Conservation (phyloP, 1,139 yeast genomes). For the Diutina pseudorugosa region DNA sequence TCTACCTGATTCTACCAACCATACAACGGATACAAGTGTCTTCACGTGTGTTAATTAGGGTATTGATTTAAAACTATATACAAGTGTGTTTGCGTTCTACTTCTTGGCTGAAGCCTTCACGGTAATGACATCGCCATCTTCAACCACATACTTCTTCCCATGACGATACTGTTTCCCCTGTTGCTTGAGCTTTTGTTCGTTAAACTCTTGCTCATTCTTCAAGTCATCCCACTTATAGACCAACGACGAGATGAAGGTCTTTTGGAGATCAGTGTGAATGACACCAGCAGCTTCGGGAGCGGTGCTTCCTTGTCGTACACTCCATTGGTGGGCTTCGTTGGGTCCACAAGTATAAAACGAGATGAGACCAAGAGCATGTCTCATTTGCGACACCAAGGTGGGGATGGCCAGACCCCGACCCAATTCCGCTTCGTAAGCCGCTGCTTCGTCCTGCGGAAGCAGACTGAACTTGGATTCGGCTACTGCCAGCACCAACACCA, state of each 20-base stretch:
- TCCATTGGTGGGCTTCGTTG: conserved; percentile 11
- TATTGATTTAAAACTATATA: not conserved
- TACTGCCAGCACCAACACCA: conserved; percentile 48
- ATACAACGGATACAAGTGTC: too few relatives aligned
- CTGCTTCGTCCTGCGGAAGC: conserved; percentile 1
- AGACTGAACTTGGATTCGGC: conserved; percentile 29
- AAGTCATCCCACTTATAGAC: conserved; percentile 50
- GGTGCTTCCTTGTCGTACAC: conserved; percentile 9
- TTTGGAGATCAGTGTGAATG: conserved; percentile 10
- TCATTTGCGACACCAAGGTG: conserved; percentile 45
- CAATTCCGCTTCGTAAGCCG: conserved; percentile 12
- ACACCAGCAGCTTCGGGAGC: conserved; percentile 12
- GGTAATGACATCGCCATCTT: conserved; percentile 66
- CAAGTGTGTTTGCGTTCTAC: not conserved
- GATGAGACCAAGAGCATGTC: conserved; percentile 54
- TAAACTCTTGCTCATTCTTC: conserved; percentile 23
- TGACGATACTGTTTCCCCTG: conserved; percentile 42
- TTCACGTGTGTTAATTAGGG: too few relatives aligned
- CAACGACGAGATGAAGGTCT: conserved; percentile 9
- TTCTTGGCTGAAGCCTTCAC: conserved; percentile 34
- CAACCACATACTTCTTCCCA: conserved; percentile 63
- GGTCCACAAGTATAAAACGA: conserved; percentile 12
- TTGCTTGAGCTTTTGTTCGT: conserved; percentile 28
- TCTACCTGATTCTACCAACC: too few relatives aligned
- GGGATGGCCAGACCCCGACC: conserved; percentile 27